Conservation (phyloP, 2,329 filamentous ascomycete species). For the Cladosporium velox region DNA sequence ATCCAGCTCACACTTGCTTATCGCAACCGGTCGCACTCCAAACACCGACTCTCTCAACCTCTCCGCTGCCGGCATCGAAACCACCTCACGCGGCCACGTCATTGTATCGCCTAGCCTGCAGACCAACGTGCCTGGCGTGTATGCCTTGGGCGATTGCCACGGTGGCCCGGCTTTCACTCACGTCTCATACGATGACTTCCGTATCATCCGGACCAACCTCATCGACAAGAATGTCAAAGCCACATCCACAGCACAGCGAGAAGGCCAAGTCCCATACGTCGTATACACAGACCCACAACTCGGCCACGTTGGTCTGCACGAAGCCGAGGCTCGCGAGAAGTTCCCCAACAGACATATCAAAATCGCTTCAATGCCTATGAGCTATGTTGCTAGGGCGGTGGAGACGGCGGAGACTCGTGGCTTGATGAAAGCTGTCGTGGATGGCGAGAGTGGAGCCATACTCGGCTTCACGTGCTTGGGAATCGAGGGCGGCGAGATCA, state of each 20-base stretch:
- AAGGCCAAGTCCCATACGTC: constrained; percentile 49
- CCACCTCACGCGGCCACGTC: constrained; percentile 48
- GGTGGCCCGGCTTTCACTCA: constrained; percentile 58
- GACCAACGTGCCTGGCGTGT: constrained; percentile 48
- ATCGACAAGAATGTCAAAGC: constrained; percentile 33
- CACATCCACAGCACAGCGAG: constrained; percentile 31
- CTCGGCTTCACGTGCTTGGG: constrained; percentile 56
- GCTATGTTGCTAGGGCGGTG: constrained; percentile 52
- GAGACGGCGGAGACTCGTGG: constrained; percentile 56
- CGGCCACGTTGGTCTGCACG: constrained; percentile 54
- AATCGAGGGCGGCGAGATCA: constrained; percentile 56
- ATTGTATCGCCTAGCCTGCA: constrained; percentile 47
- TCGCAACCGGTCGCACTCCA: constrained; percentile 53
- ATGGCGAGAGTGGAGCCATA: constrained; percentile 52
- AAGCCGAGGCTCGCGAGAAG: constrained; percentile 42
- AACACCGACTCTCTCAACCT: constrained; percentile 53
- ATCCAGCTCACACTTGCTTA: constrained; percentile 51
- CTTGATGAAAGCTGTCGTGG: constrained; percentile 56
- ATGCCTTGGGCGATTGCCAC: constrained; percentile 56
- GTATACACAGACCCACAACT: constrained; percentile 59
- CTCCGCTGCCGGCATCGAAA: constrained; percentile 44
- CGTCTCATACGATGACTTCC: constrained; percentile 59
- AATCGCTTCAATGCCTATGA: constrained; percentile 55
- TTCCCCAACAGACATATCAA: constrained; percentile 34
- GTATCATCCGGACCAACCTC: constrained; percentile 53